Base-by-base conservation (phyloP, 352 stramenopile species). In the Globisporangium solare region DNA sequence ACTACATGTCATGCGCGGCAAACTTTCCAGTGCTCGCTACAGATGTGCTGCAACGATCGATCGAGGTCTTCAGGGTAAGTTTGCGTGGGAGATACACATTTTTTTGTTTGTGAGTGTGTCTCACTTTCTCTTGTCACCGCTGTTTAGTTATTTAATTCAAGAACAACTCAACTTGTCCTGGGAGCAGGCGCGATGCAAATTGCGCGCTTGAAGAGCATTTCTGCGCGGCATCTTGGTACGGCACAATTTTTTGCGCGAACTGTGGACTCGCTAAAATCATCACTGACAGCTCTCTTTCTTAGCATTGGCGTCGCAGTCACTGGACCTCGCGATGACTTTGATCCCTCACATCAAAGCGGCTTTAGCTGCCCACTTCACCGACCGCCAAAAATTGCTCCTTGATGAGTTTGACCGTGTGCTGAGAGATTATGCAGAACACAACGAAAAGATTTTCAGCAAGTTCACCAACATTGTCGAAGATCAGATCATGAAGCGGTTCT, bases 401-500 rank as follows among this genome's bases (percentile, higher is more conserved):
- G 84, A 91, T 53, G 93, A 98, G 49, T 87, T 99, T 51, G 96
- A 99, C 61, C 93, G 91, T 47, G 97, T 98, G 12, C 71, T 96
- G 63, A 83, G 89, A 51, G 96, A 98, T 67, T 98, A 98, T 60
- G 79, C 80, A 6, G 96, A 98, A 53, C 96, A 99, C 72, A 96
- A 95, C 61, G 91, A 98, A 68, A 98, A 98, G 62, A 98, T 99
- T 63, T 89, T 98, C 51, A 96, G 83, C 65, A 99, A 98, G 64
- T 98, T 99, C 71, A 97, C 97, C 0, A 96, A 80, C 52, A 98
- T 99, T 52, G 97, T 99, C 54, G 94, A 97, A 64, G 94, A 98
- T 54, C 84, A 94, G 60, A 98, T 98, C 66, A 95, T 99, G 69
- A 97, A 98, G 60, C 79, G 95, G 5, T 90, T 87, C 51, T 49